Conservation (phyloP, 1,284 basidiomycete genomes). For the Cutaneotrichosporon cutaneum region DNA sequence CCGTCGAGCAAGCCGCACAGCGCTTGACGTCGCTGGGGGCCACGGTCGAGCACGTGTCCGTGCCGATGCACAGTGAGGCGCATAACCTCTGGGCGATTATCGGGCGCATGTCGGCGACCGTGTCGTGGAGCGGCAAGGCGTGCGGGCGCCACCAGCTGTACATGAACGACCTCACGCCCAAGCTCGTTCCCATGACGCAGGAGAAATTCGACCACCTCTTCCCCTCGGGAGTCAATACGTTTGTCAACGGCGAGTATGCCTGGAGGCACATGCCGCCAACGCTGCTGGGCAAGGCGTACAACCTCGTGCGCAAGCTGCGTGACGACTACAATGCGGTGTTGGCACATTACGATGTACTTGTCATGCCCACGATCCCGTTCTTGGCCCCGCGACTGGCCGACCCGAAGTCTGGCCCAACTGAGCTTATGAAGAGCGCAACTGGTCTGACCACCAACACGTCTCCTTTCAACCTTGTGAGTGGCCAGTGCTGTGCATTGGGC, state of each 20-base stretch:
- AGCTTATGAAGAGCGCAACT: constrained; percentile 29
- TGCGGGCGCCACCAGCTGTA: constrained; percentile 50
- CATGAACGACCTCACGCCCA: constrained; percentile 52
- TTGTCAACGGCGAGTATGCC: constrained; percentile 59
- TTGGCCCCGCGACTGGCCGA: constrained; percentile 25
- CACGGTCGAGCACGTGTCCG: constrained; percentile 20
- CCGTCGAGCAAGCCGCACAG: constrained; percentile 22
- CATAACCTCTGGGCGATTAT: constrained; percentile 31
- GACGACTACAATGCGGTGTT: constrained; percentile 54
- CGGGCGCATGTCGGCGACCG: constrained; percentile 34
- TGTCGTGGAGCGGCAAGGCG: constrained; percentile 39
- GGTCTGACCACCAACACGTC: constrained; percentile 35
- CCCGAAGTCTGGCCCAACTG: constrained; percentile 14
- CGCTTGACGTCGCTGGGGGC: constrained; percentile 24
- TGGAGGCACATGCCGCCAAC: constrained; percentile 31
- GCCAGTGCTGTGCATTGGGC: not conserved
- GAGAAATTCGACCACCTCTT: constrained; percentile 51
- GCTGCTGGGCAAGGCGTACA: constrained; percentile 33
- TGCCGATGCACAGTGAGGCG: constrained; percentile 36
- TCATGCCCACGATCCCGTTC: constrained; percentile 55
- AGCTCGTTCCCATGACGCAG: constrained; percentile 54
- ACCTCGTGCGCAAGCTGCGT: constrained; percentile 52
- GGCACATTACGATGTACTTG: constrained; percentile 53
- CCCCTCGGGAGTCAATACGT: constrained; percentile 56
- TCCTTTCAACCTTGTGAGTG: constrained; percentile 38